Conservation (phyloP, 83 land plant species). For the Picea engelmannii region DNA sequence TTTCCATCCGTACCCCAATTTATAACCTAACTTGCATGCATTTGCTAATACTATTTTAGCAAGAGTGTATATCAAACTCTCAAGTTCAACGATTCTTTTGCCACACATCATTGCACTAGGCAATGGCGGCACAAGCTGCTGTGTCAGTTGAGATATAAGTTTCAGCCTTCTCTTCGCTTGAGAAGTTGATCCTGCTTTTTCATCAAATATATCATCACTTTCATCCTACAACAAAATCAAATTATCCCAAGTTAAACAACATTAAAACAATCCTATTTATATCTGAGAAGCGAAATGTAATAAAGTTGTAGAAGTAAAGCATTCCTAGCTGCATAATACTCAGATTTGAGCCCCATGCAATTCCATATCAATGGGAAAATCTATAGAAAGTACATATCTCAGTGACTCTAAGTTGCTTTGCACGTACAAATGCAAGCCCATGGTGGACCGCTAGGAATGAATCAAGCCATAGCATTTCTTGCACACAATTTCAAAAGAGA, state of each 20-base stretch:
- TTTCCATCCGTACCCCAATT: background rate
- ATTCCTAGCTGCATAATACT: background rate
- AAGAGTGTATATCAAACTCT: constrained; percentile 39
- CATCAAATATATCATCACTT: constrained; percentile 30
- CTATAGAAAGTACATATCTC: background rate
- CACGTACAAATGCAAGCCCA: background rate
- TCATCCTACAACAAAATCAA: constrained; percentile 28
- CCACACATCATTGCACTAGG: constrained; percentile 29
- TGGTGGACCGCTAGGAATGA: background rate
- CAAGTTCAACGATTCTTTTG: constrained; percentile 38
- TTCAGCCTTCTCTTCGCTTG: constrained; percentile 50
- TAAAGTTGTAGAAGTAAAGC: background rate
- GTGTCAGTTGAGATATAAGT: constrained; percentile 57
- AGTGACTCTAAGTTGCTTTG: background rate
- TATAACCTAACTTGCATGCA: constrained; percentile 46
- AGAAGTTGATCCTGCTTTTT: constrained; percentile 22
- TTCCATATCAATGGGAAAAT: background rate
- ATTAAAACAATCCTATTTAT: background rate
- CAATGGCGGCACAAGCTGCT: constrained; percentile 54
- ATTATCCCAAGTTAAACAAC: background rate
- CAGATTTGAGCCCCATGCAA: background rate
- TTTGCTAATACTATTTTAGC: constrained; percentile 41
- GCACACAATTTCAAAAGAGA: background rate
- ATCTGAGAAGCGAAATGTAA: background rate
- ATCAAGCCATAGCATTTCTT: background rate